Percentiles rank a stretch among this genome's conserved stretches.
Conservation (phyloP, 345 rosid genomes). For the Atalantia buxifolia region DNA sequence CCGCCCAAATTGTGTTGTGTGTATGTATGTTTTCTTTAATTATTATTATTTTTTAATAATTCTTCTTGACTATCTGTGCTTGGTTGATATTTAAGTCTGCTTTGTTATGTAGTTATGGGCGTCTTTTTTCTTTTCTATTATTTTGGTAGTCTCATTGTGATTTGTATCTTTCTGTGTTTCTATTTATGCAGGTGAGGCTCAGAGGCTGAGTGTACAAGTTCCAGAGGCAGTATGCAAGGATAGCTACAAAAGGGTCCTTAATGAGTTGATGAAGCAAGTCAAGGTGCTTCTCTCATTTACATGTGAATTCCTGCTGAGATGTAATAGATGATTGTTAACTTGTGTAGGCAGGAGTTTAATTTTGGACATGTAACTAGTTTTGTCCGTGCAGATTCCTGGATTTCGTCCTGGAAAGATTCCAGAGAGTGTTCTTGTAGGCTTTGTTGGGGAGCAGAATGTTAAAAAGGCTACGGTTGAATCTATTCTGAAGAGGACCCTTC, state of each 20-base stretch:
- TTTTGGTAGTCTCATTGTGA: neutral
- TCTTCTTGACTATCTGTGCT: neutral
- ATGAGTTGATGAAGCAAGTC: conserved; percentile 63
- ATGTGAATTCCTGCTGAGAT: neutral
- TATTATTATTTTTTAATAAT: neutral
- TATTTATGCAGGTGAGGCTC: conserved; percentile 49
- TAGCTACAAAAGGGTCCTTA: conserved; percentile 68
- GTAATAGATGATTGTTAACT: neutral
- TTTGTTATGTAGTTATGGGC: neutral
- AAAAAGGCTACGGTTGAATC: conserved; percentile 82
- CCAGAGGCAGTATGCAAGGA: conserved; percentile 71
- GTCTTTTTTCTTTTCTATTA: no score
- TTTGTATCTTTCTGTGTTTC: neutral
- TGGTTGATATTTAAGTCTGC: neutral
- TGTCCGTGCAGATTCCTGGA: conserved; percentile 61
- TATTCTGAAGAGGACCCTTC: conserved; percentile 89
- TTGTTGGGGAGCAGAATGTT: conserved; percentile 66
- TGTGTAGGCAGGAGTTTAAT: neutral
- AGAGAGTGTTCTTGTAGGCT: conserved; percentile 64
- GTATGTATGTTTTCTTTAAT: no score
- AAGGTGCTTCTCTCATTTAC: conserved; percentile 41
- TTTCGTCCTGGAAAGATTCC: conserved; percentile 87
- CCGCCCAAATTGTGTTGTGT: neutral
- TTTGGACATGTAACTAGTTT: neutral
- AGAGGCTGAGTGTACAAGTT: conserved; percentile 69